A percentile compares a stretch with the other conserved stretches of the same genome.
phyloP scores from a whole-genome alignment of 139 green algal genomes.

The Picochlorum sp. region DNA sequence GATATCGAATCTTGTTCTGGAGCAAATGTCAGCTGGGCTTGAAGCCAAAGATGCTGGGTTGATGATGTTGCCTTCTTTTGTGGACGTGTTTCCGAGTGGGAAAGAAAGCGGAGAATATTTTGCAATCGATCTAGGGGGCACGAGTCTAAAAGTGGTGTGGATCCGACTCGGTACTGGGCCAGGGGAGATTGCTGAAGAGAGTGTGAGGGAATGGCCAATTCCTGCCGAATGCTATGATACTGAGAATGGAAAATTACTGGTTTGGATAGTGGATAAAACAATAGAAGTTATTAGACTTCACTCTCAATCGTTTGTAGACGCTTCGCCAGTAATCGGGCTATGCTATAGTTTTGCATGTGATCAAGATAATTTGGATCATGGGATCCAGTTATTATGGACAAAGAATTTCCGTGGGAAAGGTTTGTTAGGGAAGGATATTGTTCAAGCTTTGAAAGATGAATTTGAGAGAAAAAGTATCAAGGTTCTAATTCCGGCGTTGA shows the following conservation, averaged over 20 bases:
- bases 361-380: slow-evolving; percentile 60
- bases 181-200: slow-evolving; percentile 17
- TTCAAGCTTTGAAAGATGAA: slow-evolving; percentile 24
- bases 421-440: slow-evolving; percentile 43
- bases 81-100: slow-evolving; percentile 40
- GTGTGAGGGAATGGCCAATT: slow-evolving; percentile 6
- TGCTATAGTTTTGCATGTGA: slow-evolving; percentile 84
- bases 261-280: slow-evolving; percentile 9
- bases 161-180: slow-evolving; percentile 21
- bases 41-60: background rate
- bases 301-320: background rate
- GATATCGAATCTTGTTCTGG: slow-evolving; percentile 5
- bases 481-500: slow-evolving; percentile 36
- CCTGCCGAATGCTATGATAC: slow-evolving; percentile 17
- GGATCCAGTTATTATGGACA: slow-evolving; percentile 78
- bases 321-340: slow-evolving; percentile 58
- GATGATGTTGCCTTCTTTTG: slow-evolving; percentile 41
- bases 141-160: slow-evolving; percentile 72
- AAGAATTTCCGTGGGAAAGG: slow-evolving; percentile 46
- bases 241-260: slow-evolving; percentile 10
- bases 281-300: slow-evolving; percentile 10
- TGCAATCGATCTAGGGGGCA: slow-evolving; percentile 80
- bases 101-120: slow-evolving; percentile 61
- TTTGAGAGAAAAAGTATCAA: slow-evolving; percentile 19
- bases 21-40: slow-evolving; percentile 19